Evolutionary conservation across 2,329 filamentous ascomycete genomes (phyloP).

Genomic region (Colletotrichum simmondsii): DNA sequence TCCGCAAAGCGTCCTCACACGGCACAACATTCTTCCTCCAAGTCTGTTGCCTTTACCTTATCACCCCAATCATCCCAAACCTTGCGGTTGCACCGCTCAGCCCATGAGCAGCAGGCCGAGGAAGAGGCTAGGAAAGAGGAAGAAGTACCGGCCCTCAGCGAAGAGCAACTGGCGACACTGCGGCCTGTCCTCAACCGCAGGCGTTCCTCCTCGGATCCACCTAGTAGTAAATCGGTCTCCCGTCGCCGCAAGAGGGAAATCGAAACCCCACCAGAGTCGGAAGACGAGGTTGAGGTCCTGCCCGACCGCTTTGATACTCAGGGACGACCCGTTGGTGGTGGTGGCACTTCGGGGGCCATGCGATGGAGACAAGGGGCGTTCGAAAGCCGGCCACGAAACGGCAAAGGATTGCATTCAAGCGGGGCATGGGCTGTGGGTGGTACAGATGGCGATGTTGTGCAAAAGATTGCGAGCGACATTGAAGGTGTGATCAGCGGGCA

Average conservation of each 20-base stretch:
- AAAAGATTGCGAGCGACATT: constrained; percentile 49
- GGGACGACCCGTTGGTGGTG: constrained; percentile 52
- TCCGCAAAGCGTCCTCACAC: constrained; percentile 11
- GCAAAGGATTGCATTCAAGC: constrained; percentile 48
- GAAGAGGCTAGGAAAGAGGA: constrained; percentile 31
- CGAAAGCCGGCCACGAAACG: constrained; percentile 46
- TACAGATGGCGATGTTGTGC: constrained; percentile 54
- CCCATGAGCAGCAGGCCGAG: constrained; percentile 43
- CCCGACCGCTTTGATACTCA: constrained; percentile 59
- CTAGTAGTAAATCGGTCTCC: constrained; percentile 43
- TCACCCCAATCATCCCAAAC: constrained; percentile 61
- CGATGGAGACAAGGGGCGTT: constrained; percentile 55
- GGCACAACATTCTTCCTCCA: constrained; percentile 41
- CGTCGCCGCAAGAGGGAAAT: constrained; percentile 37
- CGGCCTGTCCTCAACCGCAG: constrained; percentile 37
- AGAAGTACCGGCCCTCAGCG: constrained; percentile 27
- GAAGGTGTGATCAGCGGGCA: constrained; percentile 46
- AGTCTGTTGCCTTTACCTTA: constrained; percentile 59
- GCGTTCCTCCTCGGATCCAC: constrained; percentile 47
- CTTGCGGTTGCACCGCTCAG: constrained; percentile 52
- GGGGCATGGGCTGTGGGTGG: constrained; percentile 59
- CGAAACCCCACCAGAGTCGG: constrained; percentile 40
- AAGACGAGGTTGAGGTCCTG: constrained; percentile 54
- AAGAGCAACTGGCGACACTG: constrained; percentile 32
- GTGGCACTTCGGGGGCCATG: constrained; percentile 37